Conservation (phyloP, 2,329 filamentous ascomycete genomes). For the Penicillium sp. region DNA sequence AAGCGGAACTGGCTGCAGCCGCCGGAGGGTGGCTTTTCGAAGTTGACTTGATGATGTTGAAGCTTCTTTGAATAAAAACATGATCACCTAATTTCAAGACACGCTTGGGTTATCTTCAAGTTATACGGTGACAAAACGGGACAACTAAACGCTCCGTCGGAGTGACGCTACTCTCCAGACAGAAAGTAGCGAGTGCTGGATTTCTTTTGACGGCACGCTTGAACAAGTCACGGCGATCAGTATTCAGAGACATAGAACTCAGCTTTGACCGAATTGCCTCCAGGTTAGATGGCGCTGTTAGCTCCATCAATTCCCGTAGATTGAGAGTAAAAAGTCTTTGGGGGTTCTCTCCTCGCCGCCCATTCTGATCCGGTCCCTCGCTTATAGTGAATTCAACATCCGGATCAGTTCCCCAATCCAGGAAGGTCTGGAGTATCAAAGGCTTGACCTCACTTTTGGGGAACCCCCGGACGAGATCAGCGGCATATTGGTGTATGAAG, state of each 20-base stretch:
- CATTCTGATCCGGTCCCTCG: no score
- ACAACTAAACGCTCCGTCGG: not conserved
- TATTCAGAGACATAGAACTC: not conserved
- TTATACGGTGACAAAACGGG: not conserved
- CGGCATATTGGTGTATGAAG: no score
- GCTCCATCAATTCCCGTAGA: not conserved
- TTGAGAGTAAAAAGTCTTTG: not conserved
- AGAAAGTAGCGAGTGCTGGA: not conserved
- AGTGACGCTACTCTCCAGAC: not conserved
- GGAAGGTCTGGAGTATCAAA: no score
- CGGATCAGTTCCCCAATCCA: not conserved
- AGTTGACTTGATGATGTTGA: constrained; percentile 38
- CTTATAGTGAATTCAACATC: not conserved
- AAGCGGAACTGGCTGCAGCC: constrained; percentile 91
- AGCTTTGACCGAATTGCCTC: not conserved
- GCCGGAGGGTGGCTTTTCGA: constrained; percentile 72
- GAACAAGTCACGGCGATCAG: not conserved
- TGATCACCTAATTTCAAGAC: not conserved
- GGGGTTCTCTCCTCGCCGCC: no score
- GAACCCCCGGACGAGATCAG: no score
- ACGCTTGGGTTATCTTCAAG: not conserved
- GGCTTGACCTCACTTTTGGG: no score
- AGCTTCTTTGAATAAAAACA: not conserved
- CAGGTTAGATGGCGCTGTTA: not conserved
- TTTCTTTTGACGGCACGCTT: not conserved